These are phyloP conservation scores for Puccinia triticina DNA, from an alignment of 1,284 basidiomycete genomes.

Conservation along the genomic window DNA sequence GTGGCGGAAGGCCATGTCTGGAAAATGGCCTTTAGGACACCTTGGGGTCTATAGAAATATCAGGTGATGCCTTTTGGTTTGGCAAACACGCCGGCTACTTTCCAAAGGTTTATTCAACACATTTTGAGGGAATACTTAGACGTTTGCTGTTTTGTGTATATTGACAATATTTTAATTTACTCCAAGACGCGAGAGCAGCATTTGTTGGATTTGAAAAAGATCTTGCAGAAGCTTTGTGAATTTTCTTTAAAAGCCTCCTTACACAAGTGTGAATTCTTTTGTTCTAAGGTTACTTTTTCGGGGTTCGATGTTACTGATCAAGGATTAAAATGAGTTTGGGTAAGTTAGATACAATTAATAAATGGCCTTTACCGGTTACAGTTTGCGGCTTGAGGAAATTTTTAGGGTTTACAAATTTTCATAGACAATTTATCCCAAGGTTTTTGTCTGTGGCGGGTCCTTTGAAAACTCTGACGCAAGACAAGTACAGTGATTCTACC, in stretches of 20 bases:
- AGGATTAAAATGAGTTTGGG: not conserved
- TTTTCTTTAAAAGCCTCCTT: too few species aligned
- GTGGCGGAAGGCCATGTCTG: conserved; percentile 51
- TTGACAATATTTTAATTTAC: too few species aligned
- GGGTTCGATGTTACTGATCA: not conserved
- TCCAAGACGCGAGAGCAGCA: too few species aligned
- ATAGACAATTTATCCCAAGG: conserved; percentile 2
- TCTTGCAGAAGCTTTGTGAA: too few species aligned
- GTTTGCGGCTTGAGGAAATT: too few species aligned
- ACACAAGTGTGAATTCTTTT: not conserved
- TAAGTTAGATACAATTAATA: not conserved
- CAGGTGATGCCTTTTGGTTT: conserved; percentile 62
- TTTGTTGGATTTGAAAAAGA: too few species aligned
- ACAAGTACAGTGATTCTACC: not conserved
- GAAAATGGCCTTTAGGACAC: too few species aligned
- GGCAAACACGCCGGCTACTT: conserved; percentile 61
- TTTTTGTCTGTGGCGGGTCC: conserved; percentile 24
- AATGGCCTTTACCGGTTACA: not conserved
- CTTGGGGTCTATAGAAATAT: conserved; percentile 61
- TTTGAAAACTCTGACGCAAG: not conserved
- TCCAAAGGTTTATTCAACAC: conserved; percentile 5
- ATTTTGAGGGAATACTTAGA: conserved; percentile 57
- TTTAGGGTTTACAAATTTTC: too few species aligned
- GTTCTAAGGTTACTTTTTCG: too few species aligned
- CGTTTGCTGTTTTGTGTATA: conserved; percentile 56